phyloP scores from a whole-genome alignment of 148 eudicot genomes.

The Persicaria tinctoria region DNA sequence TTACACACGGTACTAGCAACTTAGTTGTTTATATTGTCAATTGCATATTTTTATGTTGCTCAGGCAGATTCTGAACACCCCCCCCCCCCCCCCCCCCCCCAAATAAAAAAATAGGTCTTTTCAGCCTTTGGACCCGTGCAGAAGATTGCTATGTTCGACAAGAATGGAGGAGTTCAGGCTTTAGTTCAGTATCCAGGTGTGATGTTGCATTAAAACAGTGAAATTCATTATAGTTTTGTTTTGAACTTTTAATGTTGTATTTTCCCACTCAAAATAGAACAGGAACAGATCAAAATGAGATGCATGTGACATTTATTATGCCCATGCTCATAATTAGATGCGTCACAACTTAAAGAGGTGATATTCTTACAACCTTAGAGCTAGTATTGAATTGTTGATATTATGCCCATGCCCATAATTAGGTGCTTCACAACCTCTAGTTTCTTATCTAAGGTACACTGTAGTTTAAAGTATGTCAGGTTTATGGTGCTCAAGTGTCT shows the following conservation, averaged over 20 bases:
- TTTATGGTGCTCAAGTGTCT: neutral
- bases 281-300: neutral
- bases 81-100: too few relatives aligned
- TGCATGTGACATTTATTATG: neutral
- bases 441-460: neutral
- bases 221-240: neutral
- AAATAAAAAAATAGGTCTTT: slow-evolving; percentile 48
- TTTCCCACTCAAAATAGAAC: neutral
- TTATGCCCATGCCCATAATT: neutral
- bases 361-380: too few relatives aligned
- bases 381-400: neutral
- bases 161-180: slow-evolving; percentile 95
- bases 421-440: neutral
- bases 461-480: neutral
- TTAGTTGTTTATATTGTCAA: neutral
- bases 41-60: neutral
- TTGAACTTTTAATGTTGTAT: neutral
- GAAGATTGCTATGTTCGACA: slow-evolving; percentile 99
- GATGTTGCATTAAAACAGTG: neutral
- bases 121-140: slow-evolving; percentile 88
- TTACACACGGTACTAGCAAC: slow-evolving; percentile 57
- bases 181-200: slow-evolving; percentile 91
- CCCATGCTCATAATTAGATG: neutral
- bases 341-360: neutral
- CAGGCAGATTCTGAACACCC: neutral